Percentiles rank a stretch among this genome's conserved stretches.
phyloP scores from a whole-genome alignment of 208 protist genomes.

The Porcisia hertigi region DNA sequence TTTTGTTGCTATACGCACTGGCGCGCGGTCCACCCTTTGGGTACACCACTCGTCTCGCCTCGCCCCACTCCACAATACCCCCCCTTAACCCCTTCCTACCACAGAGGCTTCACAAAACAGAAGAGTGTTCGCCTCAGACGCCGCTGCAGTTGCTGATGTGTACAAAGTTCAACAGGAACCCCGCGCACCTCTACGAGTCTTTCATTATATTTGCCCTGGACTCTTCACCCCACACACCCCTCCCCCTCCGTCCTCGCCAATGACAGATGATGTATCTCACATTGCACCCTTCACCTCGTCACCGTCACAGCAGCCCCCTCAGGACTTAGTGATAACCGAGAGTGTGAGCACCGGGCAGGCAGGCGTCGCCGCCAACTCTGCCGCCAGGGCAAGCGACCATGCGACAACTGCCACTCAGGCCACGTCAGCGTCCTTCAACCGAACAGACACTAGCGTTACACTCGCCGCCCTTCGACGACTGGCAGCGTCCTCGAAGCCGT shows the following conservation, averaged over 20 bases:
- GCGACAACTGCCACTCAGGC: not conserved
- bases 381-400: not conserved
- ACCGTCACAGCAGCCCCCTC: not conserved
- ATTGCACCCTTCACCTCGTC: not conserved
- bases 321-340: not conserved
- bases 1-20: too few relatives aligned
- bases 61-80: too few relatives aligned
- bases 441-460: conserved; percentile 5
- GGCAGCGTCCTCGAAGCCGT: not conserved
- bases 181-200: not conserved
- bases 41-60: too few relatives aligned
- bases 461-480: conserved; percentile 8
- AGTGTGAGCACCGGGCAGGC: not conserved
- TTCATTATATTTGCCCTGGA: not conserved
- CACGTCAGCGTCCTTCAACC: not conserved
- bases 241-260: not conserved
- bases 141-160: not conserved
- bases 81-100: too few relatives aligned
- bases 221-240: not conserved
- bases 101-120: too few relatives aligned
- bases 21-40: too few relatives aligned
- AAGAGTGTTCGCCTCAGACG: not conserved
- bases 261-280: not conserved
- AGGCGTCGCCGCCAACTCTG: not conserved
- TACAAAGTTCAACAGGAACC: too few relatives aligned